These are phyloP conservation scores for Metschnikowia reukaufii DNA, from an alignment of 805 yeast genomes.

Conservation along the genomic window DNA sequence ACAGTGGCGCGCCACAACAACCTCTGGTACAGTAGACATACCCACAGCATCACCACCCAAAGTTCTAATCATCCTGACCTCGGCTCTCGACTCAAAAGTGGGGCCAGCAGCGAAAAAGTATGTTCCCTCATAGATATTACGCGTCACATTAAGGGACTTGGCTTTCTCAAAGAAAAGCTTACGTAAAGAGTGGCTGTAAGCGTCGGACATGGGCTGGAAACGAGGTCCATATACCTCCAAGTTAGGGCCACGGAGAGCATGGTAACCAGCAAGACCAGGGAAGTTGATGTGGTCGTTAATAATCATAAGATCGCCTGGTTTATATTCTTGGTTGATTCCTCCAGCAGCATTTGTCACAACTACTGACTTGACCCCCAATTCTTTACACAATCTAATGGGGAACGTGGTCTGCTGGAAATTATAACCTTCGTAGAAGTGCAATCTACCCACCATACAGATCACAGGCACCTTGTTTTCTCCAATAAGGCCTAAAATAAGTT, in stretches of 20 bases:
- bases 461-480: conserved; percentile 73
- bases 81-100: conserved; percentile 90
- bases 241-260: conserved; percentile 87
- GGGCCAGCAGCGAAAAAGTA: conserved; percentile 90
- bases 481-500: conserved; percentile 73
- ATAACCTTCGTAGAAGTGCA: conserved; percentile 92
- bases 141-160: conserved; percentile 43
- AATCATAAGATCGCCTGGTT: conserved; percentile 90
- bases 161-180: conserved; percentile 57
- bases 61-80: conserved; percentile 66
- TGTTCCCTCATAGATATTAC: conserved; percentile 81
- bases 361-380: conserved; percentile 59
- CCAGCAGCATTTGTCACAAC: conserved; percentile 98
- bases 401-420: conserved; percentile 77
- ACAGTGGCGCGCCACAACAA: conserved; percentile 85
- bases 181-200: conserved; percentile 76
- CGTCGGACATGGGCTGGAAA: conserved; percentile 85
- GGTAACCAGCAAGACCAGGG: conserved; percentile 87
- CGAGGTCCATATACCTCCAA: conserved; percentile 79
- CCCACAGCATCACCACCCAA: conserved; percentile 95
- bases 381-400: conserved; percentile 75
- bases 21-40: conserved; percentile 98
- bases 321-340: conserved; percentile 64
- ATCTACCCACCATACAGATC: conserved; percentile 89
- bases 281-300: conserved; percentile 85